Conservation (phyloP, 345 rosid genomes). For the Hypericum perforatum region DNA sequence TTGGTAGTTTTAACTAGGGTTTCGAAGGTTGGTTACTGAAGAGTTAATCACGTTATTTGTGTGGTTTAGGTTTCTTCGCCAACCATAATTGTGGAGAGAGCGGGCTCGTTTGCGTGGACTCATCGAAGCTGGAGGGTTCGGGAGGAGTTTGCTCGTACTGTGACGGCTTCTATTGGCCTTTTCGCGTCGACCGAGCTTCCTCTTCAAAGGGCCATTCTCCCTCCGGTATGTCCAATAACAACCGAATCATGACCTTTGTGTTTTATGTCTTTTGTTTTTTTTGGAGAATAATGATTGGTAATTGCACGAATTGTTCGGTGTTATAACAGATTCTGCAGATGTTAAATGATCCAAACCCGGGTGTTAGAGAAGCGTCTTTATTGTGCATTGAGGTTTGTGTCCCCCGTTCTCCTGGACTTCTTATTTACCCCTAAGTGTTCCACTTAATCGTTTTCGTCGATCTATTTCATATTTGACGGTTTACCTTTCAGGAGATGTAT, state of each 20-base stretch:
- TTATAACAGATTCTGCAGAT: constrained; percentile 80
- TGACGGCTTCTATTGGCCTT: constrained; percentile 84
- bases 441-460: neutral
- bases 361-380: constrained; percentile 90
- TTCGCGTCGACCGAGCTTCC: constrained; percentile 92
- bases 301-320: constrained; percentile 4
- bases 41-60: neutral
- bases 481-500: constrained; percentile 82
- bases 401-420: neutral
- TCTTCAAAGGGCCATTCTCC: constrained; percentile 90
- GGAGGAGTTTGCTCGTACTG: constrained; percentile 93
- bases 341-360: constrained; percentile 77
- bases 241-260: constrained; percentile 1
- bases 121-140: constrained; percentile 97
- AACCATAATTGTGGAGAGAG: constrained; percentile 90
- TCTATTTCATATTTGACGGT: neutral
- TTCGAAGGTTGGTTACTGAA: too few species aligned
- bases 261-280: neutral
- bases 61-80: constrained; percentile 85
- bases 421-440: neutral
- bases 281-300: neutral
- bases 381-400: constrained; percentile 75
- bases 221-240: constrained; percentile 47
- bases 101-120: constrained; percentile 93
- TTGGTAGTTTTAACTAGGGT: too few species aligned